Percentiles rank a stretch among this genome's conserved stretches.
phyloP scores from a whole-genome alignment of 2,329 filamentous ascomycete species.

The Trichophyton equinum region DNA sequence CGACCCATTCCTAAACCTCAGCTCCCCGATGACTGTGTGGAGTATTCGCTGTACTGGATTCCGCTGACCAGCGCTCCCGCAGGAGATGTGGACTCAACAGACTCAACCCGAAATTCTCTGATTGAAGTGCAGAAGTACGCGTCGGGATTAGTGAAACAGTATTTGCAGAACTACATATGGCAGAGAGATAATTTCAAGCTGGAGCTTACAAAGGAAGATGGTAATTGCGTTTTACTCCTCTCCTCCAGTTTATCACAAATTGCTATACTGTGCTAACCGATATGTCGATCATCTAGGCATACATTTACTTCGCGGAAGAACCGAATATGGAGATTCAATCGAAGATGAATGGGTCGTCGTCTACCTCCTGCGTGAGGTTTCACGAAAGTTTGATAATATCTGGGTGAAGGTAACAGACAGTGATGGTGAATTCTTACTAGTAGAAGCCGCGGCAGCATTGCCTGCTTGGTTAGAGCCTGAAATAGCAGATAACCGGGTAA shows the following conservation, averaged over 20 bases:
- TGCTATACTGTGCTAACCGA: not conserved
- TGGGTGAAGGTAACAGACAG: constrained; percentile 78
- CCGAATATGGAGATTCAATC: constrained; percentile 84
- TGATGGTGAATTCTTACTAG: constrained; percentile 88
- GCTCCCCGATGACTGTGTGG: constrained; percentile 70
- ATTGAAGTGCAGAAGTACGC: constrained; percentile 60
- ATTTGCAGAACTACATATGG: constrained; percentile 87
- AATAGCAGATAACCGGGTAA: constrained; percentile 63
- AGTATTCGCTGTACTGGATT: constrained; percentile 68
- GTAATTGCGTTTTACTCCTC: constrained; percentile 30
- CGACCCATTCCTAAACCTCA: constrained; percentile 50
- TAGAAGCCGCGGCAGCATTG: constrained; percentile 79
- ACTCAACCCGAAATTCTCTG: constrained; percentile 45
- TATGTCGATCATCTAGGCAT: constrained; percentile 24
- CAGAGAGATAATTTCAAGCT: constrained; percentile 74
- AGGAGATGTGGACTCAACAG: constrained; percentile 40
- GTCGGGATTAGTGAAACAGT: constrained; percentile 46
- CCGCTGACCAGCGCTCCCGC: constrained; percentile 45
- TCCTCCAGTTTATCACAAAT: constrained; percentile 6
- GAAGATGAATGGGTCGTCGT: constrained; percentile 98
- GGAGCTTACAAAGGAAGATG: constrained; percentile 47
- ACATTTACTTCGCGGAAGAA: constrained; percentile 58
- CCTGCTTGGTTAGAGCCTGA: constrained; percentile 89
- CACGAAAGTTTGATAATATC: constrained; percentile 54
- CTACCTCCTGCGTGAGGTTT: constrained; percentile 72